Evolutionary conservation across 2,329 filamentous ascomycete species (phyloP).

Genomic region (Emmonsiellopsis sp.): DNA sequence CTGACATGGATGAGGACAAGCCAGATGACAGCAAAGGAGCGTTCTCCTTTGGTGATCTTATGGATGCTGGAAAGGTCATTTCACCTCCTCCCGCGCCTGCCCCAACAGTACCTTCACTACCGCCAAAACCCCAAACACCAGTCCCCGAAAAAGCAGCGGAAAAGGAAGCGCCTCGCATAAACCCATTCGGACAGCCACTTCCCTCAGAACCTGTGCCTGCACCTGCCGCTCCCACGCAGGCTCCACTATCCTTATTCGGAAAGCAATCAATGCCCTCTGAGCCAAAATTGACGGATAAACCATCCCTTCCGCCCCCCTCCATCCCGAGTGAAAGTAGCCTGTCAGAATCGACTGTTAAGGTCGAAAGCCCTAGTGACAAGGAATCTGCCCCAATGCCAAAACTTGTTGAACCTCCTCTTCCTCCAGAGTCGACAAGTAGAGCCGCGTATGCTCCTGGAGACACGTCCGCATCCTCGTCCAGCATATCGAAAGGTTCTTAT

Average conservation of each 20-base stretch:
- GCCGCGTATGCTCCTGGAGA: constrained; percentile 38
- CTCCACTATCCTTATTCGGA: constrained; percentile 1
- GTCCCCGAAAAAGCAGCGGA: neutral
- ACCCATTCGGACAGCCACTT: neutral
- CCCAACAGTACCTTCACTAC: neutral
- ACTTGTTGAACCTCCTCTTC: constrained; percentile 32
- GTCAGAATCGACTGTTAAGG: constrained; percentile 23
- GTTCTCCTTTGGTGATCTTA: constrained; percentile 34
- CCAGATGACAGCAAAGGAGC: constrained; percentile 24
- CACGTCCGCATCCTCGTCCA: constrained; percentile 40
- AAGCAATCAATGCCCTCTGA: constrained; percentile 18
- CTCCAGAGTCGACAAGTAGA: constrained; percentile 41
- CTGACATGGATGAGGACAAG: constrained; percentile 32
- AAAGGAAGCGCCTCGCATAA: neutral
- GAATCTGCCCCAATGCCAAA: constrained; percentile 23
- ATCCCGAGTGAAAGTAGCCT: constrained; percentile 25
- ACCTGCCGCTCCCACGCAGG: constrained; percentile 4
- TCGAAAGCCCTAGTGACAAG: constrained; percentile 23
- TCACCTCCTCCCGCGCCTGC: neutral
- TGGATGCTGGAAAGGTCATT: constrained; percentile 15
- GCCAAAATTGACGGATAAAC: constrained; percentile 20
- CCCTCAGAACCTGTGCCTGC: constrained; percentile 17
- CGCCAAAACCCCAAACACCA: neutral
- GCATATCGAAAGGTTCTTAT: constrained; percentile 30
- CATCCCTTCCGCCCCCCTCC: constrained; percentile 22